A percentile compares a stretch with the other conserved stretches of the same genome.
Evolutionary conservation across 306 rosid genomes (phyloP).

Genomic region (Sicyos baderoa): DNA sequence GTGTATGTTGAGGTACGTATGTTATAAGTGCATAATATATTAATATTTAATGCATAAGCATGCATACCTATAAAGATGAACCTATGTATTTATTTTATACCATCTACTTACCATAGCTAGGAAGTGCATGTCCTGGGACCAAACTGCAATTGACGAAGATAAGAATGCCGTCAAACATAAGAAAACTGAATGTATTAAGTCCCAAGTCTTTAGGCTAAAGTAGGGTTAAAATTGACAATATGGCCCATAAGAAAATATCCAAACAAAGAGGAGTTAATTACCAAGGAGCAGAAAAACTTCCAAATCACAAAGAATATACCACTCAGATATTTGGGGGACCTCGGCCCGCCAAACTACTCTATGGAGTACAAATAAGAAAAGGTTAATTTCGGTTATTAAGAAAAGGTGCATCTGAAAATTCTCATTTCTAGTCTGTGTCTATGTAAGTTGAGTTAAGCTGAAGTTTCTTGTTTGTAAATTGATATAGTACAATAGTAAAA

Average conservation of each 20-base stretch:
- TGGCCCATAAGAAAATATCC: constrained; percentile 11
- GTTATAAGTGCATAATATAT: background rate
- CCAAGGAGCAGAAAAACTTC: constrained; percentile 5
- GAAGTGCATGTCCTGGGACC: constrained; percentile 72
- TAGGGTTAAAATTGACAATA: background rate
- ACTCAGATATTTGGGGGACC: background rate
- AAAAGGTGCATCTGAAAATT: constrained; percentile 2
- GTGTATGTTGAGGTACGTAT: background rate
- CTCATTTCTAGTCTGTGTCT: constrained; percentile 9
- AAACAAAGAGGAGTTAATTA: constrained; percentile 3
- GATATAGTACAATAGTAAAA: background rate
- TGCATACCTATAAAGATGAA: background rate
- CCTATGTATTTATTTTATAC: constrained; percentile 2
- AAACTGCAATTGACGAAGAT: constrained; percentile 48
- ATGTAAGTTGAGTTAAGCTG: background rate
- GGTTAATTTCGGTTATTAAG: background rate
- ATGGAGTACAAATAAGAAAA: background rate
- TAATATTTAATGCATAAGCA: background rate
- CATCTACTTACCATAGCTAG: constrained; percentile 58
- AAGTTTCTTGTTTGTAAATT: constrained; percentile 5
- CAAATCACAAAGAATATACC: background rate
- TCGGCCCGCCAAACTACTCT: background rate
- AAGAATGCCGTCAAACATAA: constrained; percentile 6
- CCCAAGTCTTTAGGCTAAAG: background rate
- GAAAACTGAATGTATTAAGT: background rate